These are phyloP conservation scores for Vigna radiata DNA, from an alignment of 306 rosid genomes.

Conservation along the genomic window DNA sequence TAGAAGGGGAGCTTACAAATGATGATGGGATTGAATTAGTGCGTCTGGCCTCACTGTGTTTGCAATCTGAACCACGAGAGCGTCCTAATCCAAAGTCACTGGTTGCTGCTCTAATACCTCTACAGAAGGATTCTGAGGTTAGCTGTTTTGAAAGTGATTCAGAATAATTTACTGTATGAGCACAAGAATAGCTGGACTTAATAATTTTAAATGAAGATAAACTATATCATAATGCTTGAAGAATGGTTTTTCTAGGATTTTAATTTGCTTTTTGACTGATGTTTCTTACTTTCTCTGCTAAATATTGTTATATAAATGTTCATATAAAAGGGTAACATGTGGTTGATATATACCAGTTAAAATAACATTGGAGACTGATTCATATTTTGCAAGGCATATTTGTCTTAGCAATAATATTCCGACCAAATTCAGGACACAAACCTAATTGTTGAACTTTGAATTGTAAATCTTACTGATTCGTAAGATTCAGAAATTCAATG, in stretches of 20 bases:
- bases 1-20: conserved; percentile 90
- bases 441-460: neutral
- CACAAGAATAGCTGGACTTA: conserved; percentile 17
- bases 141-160: conserved; percentile 39
- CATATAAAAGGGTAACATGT: neutral
- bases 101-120: conserved; percentile 83
- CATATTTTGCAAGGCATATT: conserved; percentile 4
- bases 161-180: conserved; percentile 11
- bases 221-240: conserved; percentile 17
- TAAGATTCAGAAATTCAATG: neutral
- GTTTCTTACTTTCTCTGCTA: conserved; percentile 19
- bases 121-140: conserved; percentile 94
- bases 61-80: conserved; percentile 91
- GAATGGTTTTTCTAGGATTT: conserved; percentile 19
- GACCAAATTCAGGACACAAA: neutral
- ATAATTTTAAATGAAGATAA: conserved; percentile 24
- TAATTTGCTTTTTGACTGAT: conserved; percentile 2
- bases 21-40: conserved; percentile 93
- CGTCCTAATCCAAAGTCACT: conserved; percentile 92
- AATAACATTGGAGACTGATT: neutral
- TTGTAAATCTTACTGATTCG: neutral
- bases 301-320: neutral
- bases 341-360: neutral
- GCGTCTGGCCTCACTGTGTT: conserved; percentile 91
- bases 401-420: neutral